phyloP scores from a whole-genome alignment of 2,329 filamentous ascomycete genomes.

The Hypoxylon sp. region DNA sequence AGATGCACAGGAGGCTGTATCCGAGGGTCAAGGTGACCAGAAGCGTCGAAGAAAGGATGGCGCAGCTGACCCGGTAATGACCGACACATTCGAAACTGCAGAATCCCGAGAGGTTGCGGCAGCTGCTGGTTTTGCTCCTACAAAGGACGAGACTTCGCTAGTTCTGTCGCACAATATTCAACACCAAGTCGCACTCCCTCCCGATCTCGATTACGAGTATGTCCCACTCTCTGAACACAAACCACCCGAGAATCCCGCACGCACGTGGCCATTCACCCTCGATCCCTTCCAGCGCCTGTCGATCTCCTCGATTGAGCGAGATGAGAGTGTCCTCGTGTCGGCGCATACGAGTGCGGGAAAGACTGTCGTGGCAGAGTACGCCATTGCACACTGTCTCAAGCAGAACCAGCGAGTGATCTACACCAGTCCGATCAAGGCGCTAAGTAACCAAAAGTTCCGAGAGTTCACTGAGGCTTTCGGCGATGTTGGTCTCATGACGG shows the following conservation, averaged over 20 bases:
- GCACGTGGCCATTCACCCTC: slow-evolving; percentile 86
- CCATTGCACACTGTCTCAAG: slow-evolving; percentile 95
- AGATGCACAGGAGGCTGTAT: slow-evolving; percentile 46
- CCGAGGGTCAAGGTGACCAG: slow-evolving; percentile 58
- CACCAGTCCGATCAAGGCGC: slow-evolving; percentile 97
- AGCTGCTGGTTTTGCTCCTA: slow-evolving; percentile 71
- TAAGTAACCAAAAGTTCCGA: slow-evolving; percentile 98
- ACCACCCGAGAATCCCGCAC: slow-evolving; percentile 84
- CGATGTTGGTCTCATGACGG: slow-evolving; percentile 97
- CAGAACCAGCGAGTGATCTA: slow-evolving; percentile 99
- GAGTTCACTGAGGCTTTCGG: slow-evolving; percentile 96
- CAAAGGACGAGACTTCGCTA: slow-evolving; percentile 72
- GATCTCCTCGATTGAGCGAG: slow-evolving; percentile 92
- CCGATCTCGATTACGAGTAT: slow-evolving; percentile 93
- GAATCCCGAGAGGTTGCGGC: slow-evolving; percentile 89
- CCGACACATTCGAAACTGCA: slow-evolving; percentile 94
- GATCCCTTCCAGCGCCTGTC: slow-evolving; percentile 98
- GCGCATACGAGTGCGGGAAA: slow-evolving; percentile 98
- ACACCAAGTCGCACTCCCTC: slow-evolving; percentile 94
- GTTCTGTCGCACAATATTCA: slow-evolving; percentile 96
- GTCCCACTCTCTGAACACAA: slow-evolving; percentile 95
- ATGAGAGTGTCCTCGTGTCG: slow-evolving; percentile 95
- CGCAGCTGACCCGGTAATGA: slow-evolving; percentile 81
- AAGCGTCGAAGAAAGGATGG: slow-evolving; percentile 72
- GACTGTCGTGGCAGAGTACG: slow-evolving; percentile 97